These are phyloP conservation scores for Fusarium buharicum DNA, from an alignment of 2,329 filamentous ascomycete species.

Conservation along the genomic window DNA sequence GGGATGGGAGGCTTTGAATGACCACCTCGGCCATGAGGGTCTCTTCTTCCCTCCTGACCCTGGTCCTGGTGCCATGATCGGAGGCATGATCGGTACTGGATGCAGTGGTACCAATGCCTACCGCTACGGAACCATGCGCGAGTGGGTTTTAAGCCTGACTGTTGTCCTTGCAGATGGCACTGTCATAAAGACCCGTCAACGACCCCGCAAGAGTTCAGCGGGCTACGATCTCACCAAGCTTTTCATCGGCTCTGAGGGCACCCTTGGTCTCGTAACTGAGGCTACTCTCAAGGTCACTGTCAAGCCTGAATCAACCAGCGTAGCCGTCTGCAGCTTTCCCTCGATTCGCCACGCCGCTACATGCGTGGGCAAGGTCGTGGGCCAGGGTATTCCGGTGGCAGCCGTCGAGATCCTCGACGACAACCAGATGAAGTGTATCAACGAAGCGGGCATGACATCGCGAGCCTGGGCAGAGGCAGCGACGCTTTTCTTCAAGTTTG, in stretches of 20 bases:
- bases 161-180: conserved; percentile 92
- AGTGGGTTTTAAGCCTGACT: conserved; percentile 89
- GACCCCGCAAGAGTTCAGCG: conserved; percentile 88
- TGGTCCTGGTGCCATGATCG: conserved; percentile 91
- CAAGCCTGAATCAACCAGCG: conserved; percentile 80
- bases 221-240: conserved; percentile 92
- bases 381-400: conserved; percentile 82
- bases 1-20: conserved; percentile 88
- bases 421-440: conserved; percentile 81
- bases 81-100: conserved; percentile 83
- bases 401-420: conserved; percentile 95
- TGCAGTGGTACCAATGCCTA: conserved; percentile 88
- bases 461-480: conserved; percentile 77
- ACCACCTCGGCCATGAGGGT: conserved; percentile 75
- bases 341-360: conserved; percentile 76
- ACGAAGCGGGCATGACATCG: conserved; percentile 72
- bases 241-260: conserved; percentile 92
- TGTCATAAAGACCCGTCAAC: conserved; percentile 86
- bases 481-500: conserved; percentile 87
- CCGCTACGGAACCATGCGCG: conserved; percentile 92
- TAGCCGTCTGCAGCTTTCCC: conserved; percentile 74
- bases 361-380: conserved; percentile 83
- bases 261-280: conserved; percentile 89
- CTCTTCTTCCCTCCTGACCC: conserved; percentile 95
- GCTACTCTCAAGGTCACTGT: conserved; percentile 88